These are phyloP conservation scores for Rhodomyrtus psidioides DNA, from an alignment of 441 rosid species.

Conservation along the genomic window DNA sequence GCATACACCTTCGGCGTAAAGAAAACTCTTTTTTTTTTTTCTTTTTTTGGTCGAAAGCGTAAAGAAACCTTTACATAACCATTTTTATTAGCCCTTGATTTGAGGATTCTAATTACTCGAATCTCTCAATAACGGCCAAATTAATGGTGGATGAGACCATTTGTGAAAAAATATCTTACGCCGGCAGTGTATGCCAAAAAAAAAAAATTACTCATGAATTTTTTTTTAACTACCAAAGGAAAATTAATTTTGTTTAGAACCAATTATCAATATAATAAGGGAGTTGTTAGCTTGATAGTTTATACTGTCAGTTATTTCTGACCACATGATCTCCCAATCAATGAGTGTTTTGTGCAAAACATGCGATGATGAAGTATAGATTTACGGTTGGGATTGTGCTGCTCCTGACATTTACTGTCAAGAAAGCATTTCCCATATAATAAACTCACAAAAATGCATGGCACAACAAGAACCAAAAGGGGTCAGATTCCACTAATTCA, in stretches of 20 bases:
- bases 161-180: not conserved
- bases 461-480: not conserved
- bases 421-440: not conserved
- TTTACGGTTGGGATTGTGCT: too few species aligned
- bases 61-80: not conserved
- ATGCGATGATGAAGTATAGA: too few species aligned
- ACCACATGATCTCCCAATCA: too few species aligned
- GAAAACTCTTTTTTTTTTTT: not conserved
- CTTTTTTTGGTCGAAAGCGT: too few species aligned
- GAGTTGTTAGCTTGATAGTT: too few species aligned
- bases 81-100: not conserved
- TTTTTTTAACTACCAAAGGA: not conserved
- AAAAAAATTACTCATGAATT: not conserved
- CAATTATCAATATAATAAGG: not conserved
- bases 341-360: too few species aligned
- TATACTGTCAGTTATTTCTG: too few species aligned
- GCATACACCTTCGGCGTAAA: not conserved
- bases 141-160: not conserved
- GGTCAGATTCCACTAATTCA: not conserved
- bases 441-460: not conserved
- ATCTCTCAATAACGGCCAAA: not conserved
- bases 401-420: too few species aligned
- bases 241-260: not conserved
- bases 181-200: not conserved
- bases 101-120: not conserved